A percentile compares a stretch with the other conserved stretches of the same genome.
Conservation (phyloP, 805 yeast genomes). For the Metschnikowia matae region DNA sequence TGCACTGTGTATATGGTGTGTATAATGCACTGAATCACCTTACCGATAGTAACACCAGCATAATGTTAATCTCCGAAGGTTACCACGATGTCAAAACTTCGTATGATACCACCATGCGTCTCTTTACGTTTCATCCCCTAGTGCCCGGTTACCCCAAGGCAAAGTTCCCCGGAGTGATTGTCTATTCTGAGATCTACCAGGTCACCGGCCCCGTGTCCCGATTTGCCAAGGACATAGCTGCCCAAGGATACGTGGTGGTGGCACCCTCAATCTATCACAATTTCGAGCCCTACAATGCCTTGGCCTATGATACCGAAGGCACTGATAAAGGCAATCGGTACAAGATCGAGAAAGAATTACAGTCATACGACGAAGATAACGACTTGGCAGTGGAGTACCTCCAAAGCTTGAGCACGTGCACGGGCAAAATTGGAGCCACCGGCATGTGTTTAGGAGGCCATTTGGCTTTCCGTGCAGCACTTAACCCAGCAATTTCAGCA, state of each 20-base stretch:
- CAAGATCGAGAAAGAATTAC: constrained; percentile 63
- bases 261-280: constrained; percentile 79
- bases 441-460: constrained; percentile 91
- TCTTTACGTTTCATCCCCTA: constrained; percentile 63
- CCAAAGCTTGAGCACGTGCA: constrained; percentile 53
- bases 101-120: constrained; percentile 61
- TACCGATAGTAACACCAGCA: neutral
- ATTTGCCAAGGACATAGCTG: constrained; percentile 73
- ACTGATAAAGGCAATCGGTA: constrained; percentile 70
- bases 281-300: constrained; percentile 58
- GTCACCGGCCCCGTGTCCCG: constrained; percentile 79
- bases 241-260: constrained; percentile 75
- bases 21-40: neutral
- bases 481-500: constrained; percentile 62
- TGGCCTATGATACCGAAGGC: constrained; percentile 67
- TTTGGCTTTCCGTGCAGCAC: constrained; percentile 64
- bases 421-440: constrained; percentile 72
- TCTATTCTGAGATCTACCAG: constrained; percentile 77
- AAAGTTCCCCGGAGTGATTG: constrained; percentile 76
- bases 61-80: constrained; percentile 66
- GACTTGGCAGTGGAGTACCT: constrained; percentile 61
- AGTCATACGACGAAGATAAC: constrained; percentile 74
- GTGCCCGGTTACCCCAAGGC: constrained; percentile 72
- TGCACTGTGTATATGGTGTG: neutral
- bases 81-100: constrained; percentile 63